Percentiles rank a stretch among this genome's conserved stretches.
These are phyloP conservation scores for Starmerella cellae DNA, from an alignment of 805 yeast genomes.

Conservation along the genomic window DNA sequence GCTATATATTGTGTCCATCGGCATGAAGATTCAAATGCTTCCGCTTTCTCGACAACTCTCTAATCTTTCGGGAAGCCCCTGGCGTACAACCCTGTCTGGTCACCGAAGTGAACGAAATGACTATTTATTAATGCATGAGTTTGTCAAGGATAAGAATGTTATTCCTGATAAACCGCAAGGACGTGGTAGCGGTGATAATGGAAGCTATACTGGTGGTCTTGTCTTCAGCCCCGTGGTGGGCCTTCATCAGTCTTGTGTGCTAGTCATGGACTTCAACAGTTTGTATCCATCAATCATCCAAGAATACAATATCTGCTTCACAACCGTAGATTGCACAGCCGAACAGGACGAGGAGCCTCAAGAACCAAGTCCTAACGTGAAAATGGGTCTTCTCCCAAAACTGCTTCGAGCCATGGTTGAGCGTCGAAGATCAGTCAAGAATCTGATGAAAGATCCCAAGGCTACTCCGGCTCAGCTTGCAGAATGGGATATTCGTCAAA, in stretches of 20 bases:
- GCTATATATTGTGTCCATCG: slow-evolving; percentile 58
- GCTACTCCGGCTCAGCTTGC: slow-evolving; percentile 46
- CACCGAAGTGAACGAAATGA: slow-evolving; percentile 95
- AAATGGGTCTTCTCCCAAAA: slow-evolving; percentile 76
- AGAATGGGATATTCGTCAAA: slow-evolving; percentile 90
- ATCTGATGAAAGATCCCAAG: slow-evolving; percentile 62
- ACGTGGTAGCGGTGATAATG: slow-evolving; percentile 30
- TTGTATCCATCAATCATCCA: slow-evolving; percentile 94
- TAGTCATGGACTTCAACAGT: slow-evolving; percentile 97
- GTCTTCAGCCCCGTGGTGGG: slow-evolving; percentile 97
- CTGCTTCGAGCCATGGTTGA: slow-evolving; percentile 71
- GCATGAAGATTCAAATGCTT: slow-evolving; percentile 69
- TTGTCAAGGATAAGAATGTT: slow-evolving; percentile 60
- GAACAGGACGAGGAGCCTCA: slow-evolving; percentile 32
- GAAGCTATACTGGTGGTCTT: slow-evolving; percentile 71
- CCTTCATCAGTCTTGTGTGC: slow-evolving; percentile 68
- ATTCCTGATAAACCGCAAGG: slow-evolving; percentile 53
- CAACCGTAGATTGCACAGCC: slow-evolving; percentile 61
- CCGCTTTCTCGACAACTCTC: slow-evolving; percentile 86
- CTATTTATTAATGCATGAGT: slow-evolving; percentile 82
- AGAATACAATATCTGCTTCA: slow-evolving; percentile 92
- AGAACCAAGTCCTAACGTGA: slow-evolving; percentile 29
- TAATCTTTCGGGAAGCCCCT: slow-evolving; percentile 88
- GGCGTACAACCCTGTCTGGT: slow-evolving; percentile 91
- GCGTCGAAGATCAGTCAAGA: slow-evolving; percentile 87